Base-by-base conservation (phyloP, 164 flowering plant species). In the Euptelea pleiosperma region DNA sequence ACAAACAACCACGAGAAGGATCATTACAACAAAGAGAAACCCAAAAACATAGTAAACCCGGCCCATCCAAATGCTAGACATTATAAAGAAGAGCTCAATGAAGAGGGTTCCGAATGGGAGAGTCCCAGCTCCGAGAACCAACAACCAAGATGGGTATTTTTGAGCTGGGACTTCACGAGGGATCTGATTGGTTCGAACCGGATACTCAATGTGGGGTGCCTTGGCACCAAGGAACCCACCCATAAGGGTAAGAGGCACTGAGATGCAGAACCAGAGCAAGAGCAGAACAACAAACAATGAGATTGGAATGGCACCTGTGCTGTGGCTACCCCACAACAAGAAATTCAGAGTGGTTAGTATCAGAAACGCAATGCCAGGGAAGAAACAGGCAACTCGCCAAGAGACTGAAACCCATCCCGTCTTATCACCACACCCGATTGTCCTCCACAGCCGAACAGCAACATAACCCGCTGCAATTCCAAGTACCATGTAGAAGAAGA, bases 21-120 rank as follows among this genome's bases (percentile, higher is more conserved):
- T 61, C 78, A 86, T 4, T 4, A 88, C 92, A 26, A 87, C 61
- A 59, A 85, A 66, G 40, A 87, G 83, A 62, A 87, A 87, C 21
- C 96, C 91, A 35, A 86, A 88, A 7, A 88, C 96, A 60, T 86
- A 88, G 77, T 88, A 88, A 7, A 88, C 92, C 12, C 90, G 81
- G 8, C 96, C 96, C 90, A 88, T 79, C 96, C 96, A 88, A 21
- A 88, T 70, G 61, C 96, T 83, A 11, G 96, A 88, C 92, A 88
- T 82, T 62, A 88, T 88, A 62, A 88, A 88, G 84, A 88, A 88
- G 52, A 88, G 89, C 75, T 87, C 96, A 52, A 87, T 87, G 77
- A 87, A 87, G 12, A 87, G 85, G 30, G 96, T 88, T 0, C 96
- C 96, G 50, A 88, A 88, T 5, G 96, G 90, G 26, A 88, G n/a